Evolutionary conservation across 257 asterid species (phyloP), one percentile per base, ranked within the genome.

Genomic region (Thymus mandschuricus): DNA sequence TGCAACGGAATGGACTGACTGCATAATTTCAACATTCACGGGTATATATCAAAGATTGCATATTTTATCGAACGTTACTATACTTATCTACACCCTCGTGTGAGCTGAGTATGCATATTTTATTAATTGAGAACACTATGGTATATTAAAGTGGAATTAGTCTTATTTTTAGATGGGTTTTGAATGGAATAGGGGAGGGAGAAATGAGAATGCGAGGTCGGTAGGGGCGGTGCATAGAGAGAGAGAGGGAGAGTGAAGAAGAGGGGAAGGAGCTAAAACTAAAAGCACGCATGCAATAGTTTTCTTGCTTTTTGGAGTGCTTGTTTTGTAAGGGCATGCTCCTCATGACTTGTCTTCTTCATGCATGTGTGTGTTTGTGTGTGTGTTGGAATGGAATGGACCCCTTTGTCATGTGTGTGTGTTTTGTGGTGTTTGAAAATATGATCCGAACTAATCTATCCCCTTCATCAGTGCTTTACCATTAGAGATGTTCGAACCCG

Each of bases 211-310:
- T 45, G 51, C 3, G n/a, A 21, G 21, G 21, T 21, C 0, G 21
- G 21, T 21, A 21, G 21, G 21, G 21, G 21, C 21, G 21, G 21
- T 21, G 21, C 21, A 21, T 21, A 21, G 21, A 21, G 21, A 21
- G 21, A 21, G 21, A 21, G 21, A 21, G 21, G 21, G 52, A 46
- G 52, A 46, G 52, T 3, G 21, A 46, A 46, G 52, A 6, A 43
- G 8, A 43, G 0, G 41, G 11, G 52, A 6, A 43, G 8, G 10
- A 1, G 41, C 41, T 38, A 38, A 38, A 38, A 21, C 21, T 1
- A 4, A 49, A 49, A 75, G 66, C 75, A 61, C 74, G 75, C 79
- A 75, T 75, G 75, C 79, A 75, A 44, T 75, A 51, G 33, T 58
- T 40, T 21, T n/a, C 4, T 49, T 21, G 66, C 75, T 68, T 75